phyloP scores from a whole-genome alignment of 495 filamentous ascomycete genomes.

The Filosporella fistucella region DNA sequence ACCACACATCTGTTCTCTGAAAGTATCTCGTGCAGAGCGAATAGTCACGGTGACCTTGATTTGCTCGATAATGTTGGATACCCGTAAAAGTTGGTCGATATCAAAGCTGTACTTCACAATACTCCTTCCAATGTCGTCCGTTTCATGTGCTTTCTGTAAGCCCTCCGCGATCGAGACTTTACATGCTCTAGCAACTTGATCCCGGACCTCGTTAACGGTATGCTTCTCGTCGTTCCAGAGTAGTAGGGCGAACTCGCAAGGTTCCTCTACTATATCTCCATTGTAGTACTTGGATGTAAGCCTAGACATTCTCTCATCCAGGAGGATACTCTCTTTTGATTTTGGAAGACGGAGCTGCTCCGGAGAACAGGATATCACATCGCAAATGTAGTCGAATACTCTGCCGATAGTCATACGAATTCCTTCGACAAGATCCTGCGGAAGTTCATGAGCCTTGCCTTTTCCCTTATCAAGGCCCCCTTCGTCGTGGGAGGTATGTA shows the following conservation, averaged over 20 bases:
- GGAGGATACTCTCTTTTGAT: constrained; percentile 68
- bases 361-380: constrained; percentile 95
- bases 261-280: constrained; percentile 31
- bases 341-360: constrained; percentile 88
- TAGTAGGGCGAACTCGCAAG: constrained; percentile 77
- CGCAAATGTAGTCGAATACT: constrained; percentile 88
- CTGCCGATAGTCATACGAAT: constrained; percentile 82
- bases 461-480: constrained; percentile 56
- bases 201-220: constrained; percentile 83
- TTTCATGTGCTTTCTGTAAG: constrained; percentile 72
- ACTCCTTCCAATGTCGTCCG: constrained; percentile 79
- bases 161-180: constrained; percentile 65
- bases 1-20: constrained; percentile 95
- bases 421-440: constrained; percentile 64
- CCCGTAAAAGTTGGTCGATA: constrained; percentile 63
- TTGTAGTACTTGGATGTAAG: constrained; percentile 67
- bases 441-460: constrained; percentile 52
- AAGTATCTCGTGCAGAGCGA: constrained; percentile 87
- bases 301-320: constrained; percentile 77
- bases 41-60: constrained; percentile 97
- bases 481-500: constrained; percentile 66
- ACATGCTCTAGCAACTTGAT: constrained; percentile 89
- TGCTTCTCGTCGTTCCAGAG: constrained; percentile 99
- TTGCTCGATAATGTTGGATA: constrained; percentile 81
- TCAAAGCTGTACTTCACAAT: constrained; percentile 72